Conservation (phyloP, 106 monocot genomes). For the Dioscorea alata region DNA sequence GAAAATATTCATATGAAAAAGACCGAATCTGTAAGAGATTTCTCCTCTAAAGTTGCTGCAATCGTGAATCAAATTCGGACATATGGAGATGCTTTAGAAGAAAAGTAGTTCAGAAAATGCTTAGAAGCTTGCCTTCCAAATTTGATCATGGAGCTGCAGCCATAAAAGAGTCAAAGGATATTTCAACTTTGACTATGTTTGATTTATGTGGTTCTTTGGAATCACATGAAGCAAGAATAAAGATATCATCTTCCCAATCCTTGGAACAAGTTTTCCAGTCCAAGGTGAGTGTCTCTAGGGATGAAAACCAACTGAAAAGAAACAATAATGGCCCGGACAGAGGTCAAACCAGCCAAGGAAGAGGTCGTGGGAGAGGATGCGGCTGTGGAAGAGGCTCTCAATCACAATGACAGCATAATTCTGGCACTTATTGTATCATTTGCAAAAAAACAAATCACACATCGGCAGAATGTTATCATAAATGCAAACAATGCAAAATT, state of each 20-base stretch:
- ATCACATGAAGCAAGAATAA: conserved; percentile 9
- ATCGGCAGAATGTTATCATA: too few species aligned
- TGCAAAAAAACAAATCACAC: too few species aligned
- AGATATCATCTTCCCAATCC: not conserved
- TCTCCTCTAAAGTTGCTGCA: not conserved
- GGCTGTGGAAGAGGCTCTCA: too few species aligned
- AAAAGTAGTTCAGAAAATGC: not conserved
- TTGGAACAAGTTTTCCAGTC: conserved; percentile 8
- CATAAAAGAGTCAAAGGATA: conserved; percentile 8
- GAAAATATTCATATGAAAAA: too few species aligned
- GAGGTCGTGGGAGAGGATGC: too few species aligned
- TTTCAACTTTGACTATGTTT: not conserved
- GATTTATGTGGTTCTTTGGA: conserved; percentile 2
- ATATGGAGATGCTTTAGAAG: not conserved
- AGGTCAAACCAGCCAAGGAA: too few species aligned
- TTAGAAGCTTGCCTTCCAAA: not conserved
- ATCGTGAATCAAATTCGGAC: conserved; percentile 1
- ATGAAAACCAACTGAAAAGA: too few species aligned
- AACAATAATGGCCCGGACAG: too few species aligned
- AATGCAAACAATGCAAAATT: conserved; percentile 9
- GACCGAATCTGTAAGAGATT: too few species aligned
- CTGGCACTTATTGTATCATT: too few species aligned
- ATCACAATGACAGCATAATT: too few species aligned
- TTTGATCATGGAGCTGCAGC: conserved; percentile 2
- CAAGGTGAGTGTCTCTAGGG: not conserved